These are phyloP conservation scores for Wickerhamiella kurtzmanii DNA, from an alignment of 805 yeast genomes.

Conservation along the genomic window DNA sequence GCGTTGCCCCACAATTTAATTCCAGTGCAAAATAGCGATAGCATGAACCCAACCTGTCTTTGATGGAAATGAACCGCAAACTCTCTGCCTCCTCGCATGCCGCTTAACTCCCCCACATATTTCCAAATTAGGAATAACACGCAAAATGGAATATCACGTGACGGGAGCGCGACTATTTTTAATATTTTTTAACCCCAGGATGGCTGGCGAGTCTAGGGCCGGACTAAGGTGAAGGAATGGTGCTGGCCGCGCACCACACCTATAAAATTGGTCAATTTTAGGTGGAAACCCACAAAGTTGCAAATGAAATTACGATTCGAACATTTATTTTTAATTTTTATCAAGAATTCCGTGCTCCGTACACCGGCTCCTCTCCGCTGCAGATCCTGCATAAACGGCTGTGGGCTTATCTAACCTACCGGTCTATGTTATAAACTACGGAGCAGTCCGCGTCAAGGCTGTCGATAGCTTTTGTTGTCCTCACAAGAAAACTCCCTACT, in stretches of 20 bases:
- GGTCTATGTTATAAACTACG: background rate
- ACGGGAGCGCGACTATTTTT: background rate
- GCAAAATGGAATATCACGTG: background rate
- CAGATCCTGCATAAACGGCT: background rate
- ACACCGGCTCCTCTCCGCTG: background rate
- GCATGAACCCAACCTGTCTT: too few species aligned
- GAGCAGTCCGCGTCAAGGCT: background rate
- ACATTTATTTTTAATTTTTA: background rate
- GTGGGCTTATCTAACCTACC: background rate
- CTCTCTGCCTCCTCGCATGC: too few species aligned
- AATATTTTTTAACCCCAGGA: background rate
- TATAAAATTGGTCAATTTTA: background rate
- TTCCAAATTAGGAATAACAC: background rate
- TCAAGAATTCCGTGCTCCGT: background rate
- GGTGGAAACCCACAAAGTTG: background rate
- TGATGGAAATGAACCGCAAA: too few species aligned
- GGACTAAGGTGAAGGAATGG: background rate
- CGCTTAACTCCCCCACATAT: background rate
- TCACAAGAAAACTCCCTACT: background rate
- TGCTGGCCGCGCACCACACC: background rate
- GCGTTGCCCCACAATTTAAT: too few species aligned
- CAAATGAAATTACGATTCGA: background rate
- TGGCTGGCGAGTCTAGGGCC: background rate
- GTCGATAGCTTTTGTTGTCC: background rate
- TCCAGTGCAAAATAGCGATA: too few species aligned